phyloP scores from a whole-genome alignment of 164 flowering plant species.

The Vitis labrusca region DNA sequence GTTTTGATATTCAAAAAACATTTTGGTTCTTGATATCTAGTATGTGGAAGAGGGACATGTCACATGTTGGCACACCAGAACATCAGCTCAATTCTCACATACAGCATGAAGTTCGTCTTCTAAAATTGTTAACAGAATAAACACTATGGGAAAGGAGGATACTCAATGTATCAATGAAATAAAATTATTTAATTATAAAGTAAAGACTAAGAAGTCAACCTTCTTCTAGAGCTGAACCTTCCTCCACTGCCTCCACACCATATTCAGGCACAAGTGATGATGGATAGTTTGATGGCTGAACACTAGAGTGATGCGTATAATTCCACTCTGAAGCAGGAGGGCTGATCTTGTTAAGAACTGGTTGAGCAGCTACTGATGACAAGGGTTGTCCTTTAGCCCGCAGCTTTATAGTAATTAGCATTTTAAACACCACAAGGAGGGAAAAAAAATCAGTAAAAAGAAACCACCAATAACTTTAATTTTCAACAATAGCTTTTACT shows the following conservation, averaged over 20 bases:
- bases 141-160: no score
- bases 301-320: constrained; percentile 35
- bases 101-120: no score
- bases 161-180: no score
- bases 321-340: constrained; percentile 61
- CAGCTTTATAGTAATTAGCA: constrained; percentile 33
- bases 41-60: no score
- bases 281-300: constrained; percentile 36
- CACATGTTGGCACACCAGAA: no score
- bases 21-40: no score
- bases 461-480: not conserved
- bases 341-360: constrained; percentile 30
- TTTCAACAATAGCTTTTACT: no score
- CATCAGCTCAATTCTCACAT: no score
- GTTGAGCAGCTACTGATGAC: constrained; percentile 33
- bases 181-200: no score
- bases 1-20: no score
- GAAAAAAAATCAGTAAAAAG: not conserved
- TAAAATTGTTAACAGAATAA: no score
- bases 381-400: constrained; percentile 56
- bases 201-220: constrained; percentile 24
- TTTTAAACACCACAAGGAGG: not conserved
- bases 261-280: constrained; percentile 33
- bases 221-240: constrained; percentile 50
- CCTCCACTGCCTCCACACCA: constrained; percentile 51